A percentile compares a stretch with the other conserved stretches of the same genome.
Evolutionary conservation across 2,329 filamentous ascomycete genomes (phyloP).

Genomic region (Chaetomiaceae sp.): DNA sequence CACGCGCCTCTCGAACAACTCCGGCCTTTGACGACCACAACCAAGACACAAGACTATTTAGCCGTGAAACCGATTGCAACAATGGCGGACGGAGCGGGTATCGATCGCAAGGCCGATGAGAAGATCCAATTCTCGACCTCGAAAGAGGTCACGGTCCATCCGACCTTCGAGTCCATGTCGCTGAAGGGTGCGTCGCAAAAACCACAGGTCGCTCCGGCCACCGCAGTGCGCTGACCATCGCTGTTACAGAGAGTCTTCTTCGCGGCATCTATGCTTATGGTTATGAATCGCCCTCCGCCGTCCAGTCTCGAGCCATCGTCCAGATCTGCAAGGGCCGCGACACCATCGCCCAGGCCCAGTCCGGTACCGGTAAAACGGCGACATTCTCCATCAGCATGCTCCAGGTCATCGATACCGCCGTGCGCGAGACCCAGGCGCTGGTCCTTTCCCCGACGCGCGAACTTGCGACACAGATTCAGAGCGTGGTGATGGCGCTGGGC

Average conservation of each 20-base stretch:
- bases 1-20: not conserved
- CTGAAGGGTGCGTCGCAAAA: conserved; percentile 60
- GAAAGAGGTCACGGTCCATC: conserved; percentile 93
- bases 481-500: conserved; percentile 97
- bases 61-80: conserved; percentile 31
- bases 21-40: not conserved
- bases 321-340: conserved; percentile 99
- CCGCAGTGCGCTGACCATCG: not conserved
- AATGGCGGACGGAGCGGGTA: conserved; percentile 76
- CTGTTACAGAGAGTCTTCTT: conserved; percentile 71
- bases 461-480: conserved; percentile 96
- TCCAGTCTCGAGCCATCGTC: conserved; percentile 96
- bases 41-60: not conserved
- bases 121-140: conserved; percentile 98
- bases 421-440: conserved; percentile 89
- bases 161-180: conserved; percentile 93
- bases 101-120: conserved; percentile 92
- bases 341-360: conserved; percentile 97
- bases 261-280: conserved; percentile 98
- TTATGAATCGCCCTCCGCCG: conserved; percentile 95
- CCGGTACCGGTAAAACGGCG: conserved; percentile 92
- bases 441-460: conserved; percentile 95
- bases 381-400: conserved; percentile 96
- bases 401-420: conserved; percentile 89
- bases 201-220: too few species aligned